Evolutionary conservation across 2,329 filamentous ascomycete species (phyloP).

Genomic region (Allantophomopsis lycopodina): DNA sequence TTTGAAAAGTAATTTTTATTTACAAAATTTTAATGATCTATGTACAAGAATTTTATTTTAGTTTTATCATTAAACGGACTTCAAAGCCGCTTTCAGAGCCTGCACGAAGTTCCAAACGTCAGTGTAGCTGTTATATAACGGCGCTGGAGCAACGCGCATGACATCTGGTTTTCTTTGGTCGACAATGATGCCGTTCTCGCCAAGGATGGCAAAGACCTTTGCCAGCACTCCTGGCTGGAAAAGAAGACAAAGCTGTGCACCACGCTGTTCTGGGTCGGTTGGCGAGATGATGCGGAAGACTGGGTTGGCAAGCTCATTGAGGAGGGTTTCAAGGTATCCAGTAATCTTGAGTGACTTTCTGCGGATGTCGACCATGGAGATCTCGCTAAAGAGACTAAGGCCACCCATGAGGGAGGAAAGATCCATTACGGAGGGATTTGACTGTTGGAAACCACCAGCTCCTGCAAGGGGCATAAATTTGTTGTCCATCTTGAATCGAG

Average conservation of each 20-base stretch:
- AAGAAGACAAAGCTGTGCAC: constrained; percentile 56
- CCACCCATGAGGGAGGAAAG: constrained; percentile 62
- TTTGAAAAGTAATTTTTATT: too few relatives aligned
- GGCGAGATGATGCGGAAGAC: constrained; percentile 29
- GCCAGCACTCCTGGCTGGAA: constrained; percentile 58
- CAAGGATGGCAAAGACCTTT: constrained; percentile 45
- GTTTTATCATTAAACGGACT: not conserved
- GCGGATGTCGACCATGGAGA: constrained; percentile 54
- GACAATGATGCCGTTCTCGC: constrained; percentile 57
- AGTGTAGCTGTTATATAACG: constrained; percentile 68
- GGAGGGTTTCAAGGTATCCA: constrained; percentile 58
- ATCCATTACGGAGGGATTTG: constrained; percentile 70
- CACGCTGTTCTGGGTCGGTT: constrained; percentile 11
- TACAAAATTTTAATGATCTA: too few relatives aligned
- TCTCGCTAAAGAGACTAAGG: constrained; percentile 60
- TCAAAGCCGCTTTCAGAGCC: constrained; percentile 24
- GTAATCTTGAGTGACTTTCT: constrained; percentile 62
- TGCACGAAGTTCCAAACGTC: constrained; percentile 52
- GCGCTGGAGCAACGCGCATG: constrained; percentile 69
- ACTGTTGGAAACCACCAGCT: constrained; percentile 72
- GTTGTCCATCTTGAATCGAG: constrained; percentile 75
- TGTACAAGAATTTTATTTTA: not conserved
- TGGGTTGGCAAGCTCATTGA: constrained; percentile 26
- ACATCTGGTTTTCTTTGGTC: constrained; percentile 82
- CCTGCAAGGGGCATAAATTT: constrained; percentile 62